Percentiles rank a stretch among this genome's conserved stretches.
Evolutionary conservation across 495 filamentous ascomycete species (phyloP).

Genomic region (Penicillium psychrofluorescens): DNA sequence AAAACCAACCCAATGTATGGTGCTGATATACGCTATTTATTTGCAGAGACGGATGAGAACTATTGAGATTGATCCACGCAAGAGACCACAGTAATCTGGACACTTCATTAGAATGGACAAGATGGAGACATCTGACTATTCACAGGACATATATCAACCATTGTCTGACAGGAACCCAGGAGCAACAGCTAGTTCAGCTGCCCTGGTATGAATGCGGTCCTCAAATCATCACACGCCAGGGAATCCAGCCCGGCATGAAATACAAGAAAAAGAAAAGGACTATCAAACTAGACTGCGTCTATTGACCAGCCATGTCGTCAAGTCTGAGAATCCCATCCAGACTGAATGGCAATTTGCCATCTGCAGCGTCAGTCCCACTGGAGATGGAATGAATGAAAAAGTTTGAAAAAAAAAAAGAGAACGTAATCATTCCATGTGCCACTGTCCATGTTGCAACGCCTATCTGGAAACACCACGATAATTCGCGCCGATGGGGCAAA

Average conservation of each 20-base stretch:
- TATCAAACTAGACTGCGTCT: slow-evolving; percentile 6
- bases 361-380: slow-evolving; percentile 8
- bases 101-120: no score
- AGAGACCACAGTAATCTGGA: no score
- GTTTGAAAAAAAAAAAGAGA: neutral
- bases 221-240: no score
- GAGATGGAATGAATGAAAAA: slow-evolving; percentile 1
- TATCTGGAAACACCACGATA: slow-evolving; percentile 1
- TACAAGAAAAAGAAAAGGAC: neutral
- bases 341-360: neutral
- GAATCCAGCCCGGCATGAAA: neutral
- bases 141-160: no score
- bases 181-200: no score
- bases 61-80: no score
- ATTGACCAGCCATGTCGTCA: slow-evolving; percentile 14
- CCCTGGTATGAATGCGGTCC: no score
- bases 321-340: neutral
- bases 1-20: no score
- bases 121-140: no score
- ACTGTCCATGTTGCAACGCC: slow-evolving; percentile 7
- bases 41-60: no score
- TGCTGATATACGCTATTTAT: no score
- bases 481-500: slow-evolving; percentile 5
- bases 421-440: slow-evolving; percentile 1
- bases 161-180: no score